Evolutionary conservation across 179 eudicot species (phyloP).

Genomic region (Nepenthes alata): DNA sequence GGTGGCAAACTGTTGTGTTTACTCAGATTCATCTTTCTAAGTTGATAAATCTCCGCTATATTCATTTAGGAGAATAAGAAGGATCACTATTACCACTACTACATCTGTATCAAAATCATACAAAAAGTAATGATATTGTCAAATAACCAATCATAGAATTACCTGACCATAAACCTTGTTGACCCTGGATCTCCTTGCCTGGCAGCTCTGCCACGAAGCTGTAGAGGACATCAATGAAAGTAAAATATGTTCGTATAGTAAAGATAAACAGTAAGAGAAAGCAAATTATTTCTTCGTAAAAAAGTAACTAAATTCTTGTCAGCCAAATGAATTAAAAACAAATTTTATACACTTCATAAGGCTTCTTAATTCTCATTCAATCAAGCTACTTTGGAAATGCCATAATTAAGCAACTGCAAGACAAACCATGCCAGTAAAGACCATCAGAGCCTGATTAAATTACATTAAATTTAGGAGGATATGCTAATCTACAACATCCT

Average conservation of each 20-base stretch:
- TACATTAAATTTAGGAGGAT: no score
- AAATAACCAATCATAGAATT: constrained; percentile 5
- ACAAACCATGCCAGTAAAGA: no score
- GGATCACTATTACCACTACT: background rate
- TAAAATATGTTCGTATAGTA: no score
- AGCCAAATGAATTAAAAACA: background rate
- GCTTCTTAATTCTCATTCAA: background rate
- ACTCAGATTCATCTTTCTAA: no score
- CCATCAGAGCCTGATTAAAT: no score
- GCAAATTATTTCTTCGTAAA: background rate
- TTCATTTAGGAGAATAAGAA: no score
- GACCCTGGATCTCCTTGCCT: constrained; percentile 99
- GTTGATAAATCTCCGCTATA: no score
- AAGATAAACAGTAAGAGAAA: background rate
- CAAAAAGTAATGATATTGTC: background rate
- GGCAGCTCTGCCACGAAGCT: constrained; percentile 99
- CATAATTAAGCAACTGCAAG: no score
- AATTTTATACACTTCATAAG: background rate
- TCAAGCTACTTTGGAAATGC: no score
- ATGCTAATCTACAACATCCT: no score
- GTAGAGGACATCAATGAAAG: constrained; percentile 9
- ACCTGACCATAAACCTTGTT: constrained; percentile 97
- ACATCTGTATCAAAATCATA: background rate
- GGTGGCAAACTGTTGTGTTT: no score
- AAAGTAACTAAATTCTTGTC: background rate